Evolutionary conservation across 257 asterid genomes (phyloP).

Genomic region (Echites panduratus): DNA sequence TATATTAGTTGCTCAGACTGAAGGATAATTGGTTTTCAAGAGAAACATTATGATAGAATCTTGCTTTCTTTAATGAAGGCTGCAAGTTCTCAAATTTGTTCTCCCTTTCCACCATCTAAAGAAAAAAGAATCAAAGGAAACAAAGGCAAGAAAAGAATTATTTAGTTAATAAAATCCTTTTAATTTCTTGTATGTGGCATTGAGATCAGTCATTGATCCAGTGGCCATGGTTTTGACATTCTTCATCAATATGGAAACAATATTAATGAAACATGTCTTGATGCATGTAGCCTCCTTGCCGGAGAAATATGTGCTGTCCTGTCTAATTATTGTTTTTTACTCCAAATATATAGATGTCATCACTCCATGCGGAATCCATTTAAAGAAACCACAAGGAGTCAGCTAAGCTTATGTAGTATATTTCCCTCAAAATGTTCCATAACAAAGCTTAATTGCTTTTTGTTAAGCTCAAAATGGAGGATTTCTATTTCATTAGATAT

Average conservation of each 20-base stretch:
- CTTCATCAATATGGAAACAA: not conserved
- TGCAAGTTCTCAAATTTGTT: not conserved
- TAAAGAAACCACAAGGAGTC: not conserved
- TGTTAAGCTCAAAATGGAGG: not conserved
- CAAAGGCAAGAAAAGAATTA: not conserved
- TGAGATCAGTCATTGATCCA: not conserved
- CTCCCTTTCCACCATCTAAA: not conserved
- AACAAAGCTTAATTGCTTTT: not conserved
- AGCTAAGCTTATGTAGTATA: not conserved
- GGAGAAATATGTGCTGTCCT: not conserved
- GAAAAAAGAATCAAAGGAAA: not conserved
- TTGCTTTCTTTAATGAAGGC: not conserved
- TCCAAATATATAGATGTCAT: not conserved
- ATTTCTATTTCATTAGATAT: not conserved
- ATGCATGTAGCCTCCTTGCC: not conserved
- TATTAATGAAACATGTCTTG: slow-evolving; percentile 6
- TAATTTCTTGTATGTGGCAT: slow-evolving; percentile 2
- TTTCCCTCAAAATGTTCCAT: slow-evolving; percentile 3
- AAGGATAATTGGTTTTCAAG: not conserved
- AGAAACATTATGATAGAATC: not conserved
- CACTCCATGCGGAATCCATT: slow-evolving; percentile 4
- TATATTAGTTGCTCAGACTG: not conserved
- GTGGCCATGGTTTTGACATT: slow-evolving; percentile 5
- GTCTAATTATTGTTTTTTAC: not conserved
- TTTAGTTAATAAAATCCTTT: not conserved